phyloP scores from a whole-genome alignment of 495 filamentous ascomycete species.

The Neurospora sp. region DNA sequence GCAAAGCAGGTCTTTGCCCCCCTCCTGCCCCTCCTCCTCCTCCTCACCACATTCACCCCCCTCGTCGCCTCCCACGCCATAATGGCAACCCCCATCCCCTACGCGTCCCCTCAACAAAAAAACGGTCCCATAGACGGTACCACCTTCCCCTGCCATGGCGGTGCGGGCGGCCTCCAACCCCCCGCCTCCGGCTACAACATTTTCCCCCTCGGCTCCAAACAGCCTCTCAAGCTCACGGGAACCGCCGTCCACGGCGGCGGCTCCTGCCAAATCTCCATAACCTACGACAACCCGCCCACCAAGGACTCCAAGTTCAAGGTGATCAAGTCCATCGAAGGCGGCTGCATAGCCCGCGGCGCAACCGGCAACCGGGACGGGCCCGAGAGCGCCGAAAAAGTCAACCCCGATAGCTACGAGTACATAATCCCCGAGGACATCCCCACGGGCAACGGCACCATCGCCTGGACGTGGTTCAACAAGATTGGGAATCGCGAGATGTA shows the following conservation, averaged over 20 bases:
- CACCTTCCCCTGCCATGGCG: conserved; percentile 66
- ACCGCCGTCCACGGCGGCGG: conserved; percentile 72
- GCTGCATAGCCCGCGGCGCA: conserved; percentile 50
- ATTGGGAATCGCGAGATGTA: conserved; percentile 83
- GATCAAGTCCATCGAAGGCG: conserved; percentile 68
- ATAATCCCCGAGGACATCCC: conserved; percentile 46
- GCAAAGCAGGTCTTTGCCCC: background rate
- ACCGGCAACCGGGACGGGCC: conserved; percentile 30
- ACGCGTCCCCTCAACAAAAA: conserved; percentile 7
- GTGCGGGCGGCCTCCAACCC: background rate
- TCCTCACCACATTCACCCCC: background rate
- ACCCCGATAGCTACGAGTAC: conserved; percentile 26
- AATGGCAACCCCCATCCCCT: conserved; percentile 14
- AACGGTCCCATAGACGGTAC: conserved; percentile 28
- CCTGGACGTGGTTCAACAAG: conserved; percentile 87
- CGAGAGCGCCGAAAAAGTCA: background rate
- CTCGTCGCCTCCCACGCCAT: conserved; percentile 14
- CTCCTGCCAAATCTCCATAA: conserved; percentile 73
- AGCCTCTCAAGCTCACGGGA: conserved; percentile 46
- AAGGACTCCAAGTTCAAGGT: conserved; percentile 47
- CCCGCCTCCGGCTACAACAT: conserved; percentile 30
- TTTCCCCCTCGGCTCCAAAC: conserved; percentile 36
- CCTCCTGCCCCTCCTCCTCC: background rate
- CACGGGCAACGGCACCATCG: conserved; percentile 56
- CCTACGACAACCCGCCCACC: conserved; percentile 54